These are phyloP conservation scores for Phialocephala subalpina DNA, from an alignment of 2,329 filamentous ascomycete species.

Conservation along the genomic window DNA sequence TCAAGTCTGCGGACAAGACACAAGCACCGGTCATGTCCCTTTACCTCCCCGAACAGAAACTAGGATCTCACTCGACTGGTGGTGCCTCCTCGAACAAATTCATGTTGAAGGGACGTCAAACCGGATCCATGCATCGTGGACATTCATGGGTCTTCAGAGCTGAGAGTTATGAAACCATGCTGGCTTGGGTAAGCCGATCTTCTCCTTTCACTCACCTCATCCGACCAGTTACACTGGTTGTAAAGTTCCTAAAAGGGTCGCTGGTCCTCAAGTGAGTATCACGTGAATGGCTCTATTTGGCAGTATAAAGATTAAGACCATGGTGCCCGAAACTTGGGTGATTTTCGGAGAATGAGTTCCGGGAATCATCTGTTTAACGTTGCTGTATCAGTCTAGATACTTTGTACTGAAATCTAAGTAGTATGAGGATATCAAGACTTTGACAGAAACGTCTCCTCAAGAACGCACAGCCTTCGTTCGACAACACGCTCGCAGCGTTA, in stretches of 20 bases:
- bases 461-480: conserved; percentile 89
- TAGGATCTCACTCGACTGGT: conserved; percentile 87
- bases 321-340: neutral
- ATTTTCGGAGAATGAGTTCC: too few relatives aligned
- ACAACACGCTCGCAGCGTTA: conserved; percentile 80
- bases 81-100: conserved; percentile 95
- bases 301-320: neutral
- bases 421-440: conserved; percentile 89
- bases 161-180: conserved; percentile 89
- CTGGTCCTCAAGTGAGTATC: neutral
- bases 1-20: conserved; percentile 95
- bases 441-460: conserved; percentile 89
- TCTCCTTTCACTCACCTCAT: neutral
- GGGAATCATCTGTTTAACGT: too few relatives aligned
- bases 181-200: conserved; percentile 69
- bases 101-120: conserved; percentile 95
- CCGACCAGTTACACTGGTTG: neutral
- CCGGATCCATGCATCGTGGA: conserved; percentile 87
- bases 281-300: neutral
- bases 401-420: conserved; percentile 16
- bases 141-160: conserved; percentile 78
- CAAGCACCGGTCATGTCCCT: conserved; percentile 96
- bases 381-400: too few relatives aligned
- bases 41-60: conserved; percentile 92
- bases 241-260: too few relatives aligned